Evolutionary conservation across 2,329 filamentous ascomycete genomes (phyloP), one percentile per base, ranked within the genome.

Genomic region (Beauveria sp.): DNA sequence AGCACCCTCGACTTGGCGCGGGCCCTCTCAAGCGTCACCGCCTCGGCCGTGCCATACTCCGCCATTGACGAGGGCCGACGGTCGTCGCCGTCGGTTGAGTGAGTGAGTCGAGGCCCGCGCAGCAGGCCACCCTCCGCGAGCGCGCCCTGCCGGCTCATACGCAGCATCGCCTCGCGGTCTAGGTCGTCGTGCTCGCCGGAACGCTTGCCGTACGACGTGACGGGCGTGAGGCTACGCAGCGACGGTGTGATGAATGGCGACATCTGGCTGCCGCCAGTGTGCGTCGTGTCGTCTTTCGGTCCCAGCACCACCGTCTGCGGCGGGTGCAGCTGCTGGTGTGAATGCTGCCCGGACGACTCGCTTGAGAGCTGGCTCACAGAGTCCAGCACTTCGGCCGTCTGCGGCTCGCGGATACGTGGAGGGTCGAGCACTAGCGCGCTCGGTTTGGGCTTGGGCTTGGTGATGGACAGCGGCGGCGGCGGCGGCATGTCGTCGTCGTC

Each of bases 41-140:
- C 78, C 68, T 83, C 75, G 3, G 81, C 82, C 22, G 76, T 79
- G 54, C 58, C 58, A 31, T 77, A 74, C 31, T 77, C 64, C 18
- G 71, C 71, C 42, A 74, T 71, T 10, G 72, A 73, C 20, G 69
- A 68, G 14, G 70, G 68, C 16, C 69, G 66, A 55, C 70, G 28
- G n/a, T 43, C 2, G 26, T 71, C 72, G 22, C 66, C 67, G 26
- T 72, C 69, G 1, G 73, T 71, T 7, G 67, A 69, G 62, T 73
- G 66, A 16, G 10, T 67, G 52, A 31, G 22, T 9, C 66, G 64
- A 46, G 34, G 56, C 46, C 24, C 43, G n/a, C 10, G 55, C 45
- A 58, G 55, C 31, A 58, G 16, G 3, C 34, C 64, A 45, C 16
- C 50, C 64, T 66, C n/a, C 18, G 57, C 57, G 24, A 63, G 58